phyloP scores from a whole-genome alignment of 1,139 yeast species.

The Protomyces pachydermus region DNA sequence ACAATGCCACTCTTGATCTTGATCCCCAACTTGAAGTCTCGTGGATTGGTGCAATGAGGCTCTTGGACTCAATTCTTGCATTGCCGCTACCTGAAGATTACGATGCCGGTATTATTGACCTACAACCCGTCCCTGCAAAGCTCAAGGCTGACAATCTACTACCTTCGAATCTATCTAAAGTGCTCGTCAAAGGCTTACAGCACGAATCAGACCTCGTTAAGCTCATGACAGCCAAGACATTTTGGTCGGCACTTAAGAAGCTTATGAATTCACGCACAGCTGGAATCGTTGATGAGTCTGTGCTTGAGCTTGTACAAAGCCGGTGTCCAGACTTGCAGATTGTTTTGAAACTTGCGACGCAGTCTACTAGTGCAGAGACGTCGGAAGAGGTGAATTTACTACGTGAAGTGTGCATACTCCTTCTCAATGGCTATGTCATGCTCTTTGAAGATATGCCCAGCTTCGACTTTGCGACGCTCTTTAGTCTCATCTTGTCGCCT shows the following conservation, averaged over 20 bases:
- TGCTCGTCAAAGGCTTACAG: constrained; percentile 56
- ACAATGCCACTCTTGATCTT: constrained; percentile 46
- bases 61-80: constrained; percentile 55
- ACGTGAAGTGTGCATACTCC: not conserved
- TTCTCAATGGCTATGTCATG: not conserved
- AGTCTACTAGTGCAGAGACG: not conserved
- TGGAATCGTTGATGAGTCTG: not conserved
- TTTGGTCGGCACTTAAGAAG: constrained; percentile 54
- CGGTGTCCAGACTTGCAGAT: constrained; percentile 27
- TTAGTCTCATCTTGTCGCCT: not conserved
- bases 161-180: constrained; percentile 63
- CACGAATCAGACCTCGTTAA: constrained; percentile 54
- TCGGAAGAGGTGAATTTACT: not conserved
- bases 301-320: constrained; percentile 14
- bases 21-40: constrained; percentile 72
- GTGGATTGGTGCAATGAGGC: constrained; percentile 71
- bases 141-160: constrained; percentile 52
- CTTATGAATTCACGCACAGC: constrained; percentile 46
- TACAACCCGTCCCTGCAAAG: constrained; percentile 35
- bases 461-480: constrained; percentile 11
- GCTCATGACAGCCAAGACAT: constrained; percentile 60
- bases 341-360: constrained; percentile 6
- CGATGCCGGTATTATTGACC: constrained; percentile 19
- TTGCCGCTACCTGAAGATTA: constrained; percentile 49
- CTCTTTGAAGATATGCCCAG: constrained; percentile 7